Percentiles rank a stretch among this genome's conserved stretches.
Evolutionary conservation across 202 grass and related monocot genomes (phyloP).

Genomic region (Musa balbisiana): DNA sequence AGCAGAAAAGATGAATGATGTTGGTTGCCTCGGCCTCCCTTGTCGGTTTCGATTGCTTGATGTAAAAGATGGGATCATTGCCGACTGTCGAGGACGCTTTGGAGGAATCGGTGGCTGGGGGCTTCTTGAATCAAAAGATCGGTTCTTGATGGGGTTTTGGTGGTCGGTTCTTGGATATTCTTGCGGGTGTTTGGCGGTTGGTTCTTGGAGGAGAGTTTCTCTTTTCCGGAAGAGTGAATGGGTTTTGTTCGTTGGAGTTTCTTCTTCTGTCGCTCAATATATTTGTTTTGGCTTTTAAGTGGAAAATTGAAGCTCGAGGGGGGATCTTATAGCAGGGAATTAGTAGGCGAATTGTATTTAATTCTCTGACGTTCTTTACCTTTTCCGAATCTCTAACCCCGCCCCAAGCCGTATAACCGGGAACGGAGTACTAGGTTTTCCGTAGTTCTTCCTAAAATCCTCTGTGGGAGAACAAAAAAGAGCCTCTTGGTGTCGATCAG

Average conservation of each 20-base stretch:
- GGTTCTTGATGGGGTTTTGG: not conserved
- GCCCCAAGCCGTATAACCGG: not conserved
- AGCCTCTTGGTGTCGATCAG: no score
- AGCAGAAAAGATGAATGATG: not conserved
- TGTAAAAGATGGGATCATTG: not conserved
- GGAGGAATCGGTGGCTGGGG: not conserved
- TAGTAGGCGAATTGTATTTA: not conserved
- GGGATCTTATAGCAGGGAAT: not conserved
- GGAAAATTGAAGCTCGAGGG: not conserved
- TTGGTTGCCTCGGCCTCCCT: not conserved
- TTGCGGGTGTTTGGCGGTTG: not conserved
- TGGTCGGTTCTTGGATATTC: not conserved
- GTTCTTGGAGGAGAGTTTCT: not conserved
- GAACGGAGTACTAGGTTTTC: not conserved
- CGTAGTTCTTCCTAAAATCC: not conserved
- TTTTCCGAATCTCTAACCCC: not conserved
- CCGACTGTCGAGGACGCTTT: not conserved
- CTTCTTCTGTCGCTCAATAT: not conserved
- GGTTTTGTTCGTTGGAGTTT: constrained; percentile 11
- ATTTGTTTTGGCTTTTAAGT: not conserved
- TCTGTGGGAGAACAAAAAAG: not conserved
- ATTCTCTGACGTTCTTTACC: not conserved
- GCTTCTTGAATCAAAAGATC: not conserved
- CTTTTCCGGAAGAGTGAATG: not conserved
- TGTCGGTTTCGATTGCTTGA: constrained; percentile 5